Evolutionary conservation across 2,329 filamentous ascomycete genomes (phyloP).

Genomic region (Alternaria angustiovoidea): DNA sequence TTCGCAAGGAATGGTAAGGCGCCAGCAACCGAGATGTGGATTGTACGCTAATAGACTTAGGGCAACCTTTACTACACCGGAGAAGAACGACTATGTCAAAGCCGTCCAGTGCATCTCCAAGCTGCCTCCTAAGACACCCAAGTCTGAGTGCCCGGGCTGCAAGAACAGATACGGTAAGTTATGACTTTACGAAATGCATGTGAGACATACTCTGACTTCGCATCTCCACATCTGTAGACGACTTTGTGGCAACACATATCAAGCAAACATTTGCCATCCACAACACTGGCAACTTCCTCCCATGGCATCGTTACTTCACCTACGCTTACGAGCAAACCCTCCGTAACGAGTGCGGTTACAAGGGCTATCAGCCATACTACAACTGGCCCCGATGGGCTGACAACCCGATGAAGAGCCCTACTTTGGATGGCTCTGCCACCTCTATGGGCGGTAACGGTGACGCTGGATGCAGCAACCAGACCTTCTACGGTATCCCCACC

Average conservation of each 20-base stretch:
- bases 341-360: conserved; percentile 41
- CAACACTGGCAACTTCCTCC: conserved; percentile 40
- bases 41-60: conserved; percentile 19
- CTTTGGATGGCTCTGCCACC: conserved; percentile 64
- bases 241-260: conserved; percentile 43
- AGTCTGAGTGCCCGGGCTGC: conserved; percentile 38
- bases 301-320: conserved; percentile 41
- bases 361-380: conserved; percentile 42
- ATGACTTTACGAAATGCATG: too few relatives aligned
- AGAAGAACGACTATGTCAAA: conserved; percentile 42
- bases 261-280: conserved; percentile 40
- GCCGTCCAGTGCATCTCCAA: conserved; percentile 44
- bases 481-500: conserved; percentile 34
- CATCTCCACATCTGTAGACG: conserved; percentile 16
- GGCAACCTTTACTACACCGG: conserved; percentile 33
- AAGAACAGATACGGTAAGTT: conserved; percentile 30
- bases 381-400: conserved; percentile 41
- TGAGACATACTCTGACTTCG: too few relatives aligned
- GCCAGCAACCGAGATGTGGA: neutral
- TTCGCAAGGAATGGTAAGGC: conserved; percentile 56
- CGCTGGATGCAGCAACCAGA: conserved; percentile 33
- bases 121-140: conserved; percentile 32
- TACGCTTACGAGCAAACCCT: conserved; percentile 40
- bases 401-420: conserved; percentile 53
- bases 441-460: conserved; percentile 57